Evolutionary conservation across 495 filamentous ascomycete species (phyloP).

Genomic region (Daldinia bambusicola): DNA sequence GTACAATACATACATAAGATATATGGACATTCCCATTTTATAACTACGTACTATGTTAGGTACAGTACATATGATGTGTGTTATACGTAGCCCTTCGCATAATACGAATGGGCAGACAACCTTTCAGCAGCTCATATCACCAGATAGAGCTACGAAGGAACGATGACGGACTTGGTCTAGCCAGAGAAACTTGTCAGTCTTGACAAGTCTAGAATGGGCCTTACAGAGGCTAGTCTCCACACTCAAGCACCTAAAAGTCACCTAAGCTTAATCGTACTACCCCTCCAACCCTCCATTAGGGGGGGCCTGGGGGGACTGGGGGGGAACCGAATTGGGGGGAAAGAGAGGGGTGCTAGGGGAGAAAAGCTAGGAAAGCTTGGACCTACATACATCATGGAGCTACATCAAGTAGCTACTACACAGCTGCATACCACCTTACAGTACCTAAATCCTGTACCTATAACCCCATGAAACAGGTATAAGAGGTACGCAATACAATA

Average conservation of each 20-base stretch:
- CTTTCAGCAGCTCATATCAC: conserved; percentile 13
- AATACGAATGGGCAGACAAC: conserved; percentile 11
- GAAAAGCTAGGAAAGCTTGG: not conserved
- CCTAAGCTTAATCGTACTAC: conserved; percentile 44
- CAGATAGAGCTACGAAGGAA: conserved; percentile 4
- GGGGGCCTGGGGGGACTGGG: not conserved
- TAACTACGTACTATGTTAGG: not conserved
- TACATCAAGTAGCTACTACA: not conserved
- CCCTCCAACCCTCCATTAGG: conserved; percentile 29
- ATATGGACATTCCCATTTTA: not conserved
- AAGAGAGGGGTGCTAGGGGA: conserved; percentile 4
- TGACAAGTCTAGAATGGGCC: conserved; percentile 27
- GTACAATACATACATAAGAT: too few relatives aligned
- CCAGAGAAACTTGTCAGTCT: conserved; percentile 4
- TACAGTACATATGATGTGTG: conserved; percentile 9
- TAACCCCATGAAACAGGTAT: not conserved
- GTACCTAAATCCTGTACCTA: not conserved
- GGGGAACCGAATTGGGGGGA: conserved; percentile 11
- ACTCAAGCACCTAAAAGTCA: conserved; percentile 17
- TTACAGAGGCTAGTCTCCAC: conserved; percentile 23
- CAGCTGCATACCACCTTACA: not conserved
- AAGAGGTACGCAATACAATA: not conserved
- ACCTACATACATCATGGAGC: not conserved
- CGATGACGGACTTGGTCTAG: conserved; percentile 17
- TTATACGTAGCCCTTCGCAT: conserved; percentile 1